Evolutionary conservation across 2,329 filamentous ascomycete species (phyloP), one percentile per base, ranked within the genome.

Genomic region (Trematosphaeria pertusa): DNA sequence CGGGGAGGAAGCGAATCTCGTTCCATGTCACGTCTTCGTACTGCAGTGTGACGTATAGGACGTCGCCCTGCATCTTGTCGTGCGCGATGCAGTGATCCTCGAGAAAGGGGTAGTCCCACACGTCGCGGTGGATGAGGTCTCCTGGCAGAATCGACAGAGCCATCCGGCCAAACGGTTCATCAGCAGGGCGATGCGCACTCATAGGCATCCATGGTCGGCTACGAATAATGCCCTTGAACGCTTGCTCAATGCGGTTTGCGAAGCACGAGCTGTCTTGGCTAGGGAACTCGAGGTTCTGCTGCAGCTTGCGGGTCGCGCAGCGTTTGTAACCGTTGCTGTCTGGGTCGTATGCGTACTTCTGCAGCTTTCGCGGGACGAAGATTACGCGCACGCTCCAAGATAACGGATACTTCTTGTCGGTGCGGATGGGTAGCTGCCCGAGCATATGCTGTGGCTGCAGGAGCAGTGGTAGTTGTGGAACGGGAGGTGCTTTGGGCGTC

Each of bases 51-150:
- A 74, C 66, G 59, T 72, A 74, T 14, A 74, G 65, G 12, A 74
- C 43, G 41, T 74, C 71, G 21, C 72, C 72, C 31, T 70, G 70
- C 61, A 72, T 62, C 52, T 74, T 74, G 55, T 74, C 71, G 51
- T 72, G 69, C 8, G 70, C 65, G 33, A 74, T 69, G 48, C 72
- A 74, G 46, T 74, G 70, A 22, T 73, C 65, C 28, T 73, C 71
- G 18, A 74, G 56, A 46, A 73, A 74, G 3, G 65, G 60, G 34
- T 71, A 70, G 39, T 73, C 69, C 72, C 72, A 74, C 3, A 72
- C 59, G 32, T 62, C 58, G n/a, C 62, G 61, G 34, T 67, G 59
- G 24, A 64, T 49, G 30, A 69, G 60, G 30, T 73, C 66, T 14
- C 60, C 56, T 2, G 69, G 64, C 2, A 74, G 61, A 18, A 65